Evolutionary conservation across 768 basidiomycete species (phyloP), one percentile per base, ranked within the genome.

Genomic region (Macrolepiota dolichaula): DNA sequence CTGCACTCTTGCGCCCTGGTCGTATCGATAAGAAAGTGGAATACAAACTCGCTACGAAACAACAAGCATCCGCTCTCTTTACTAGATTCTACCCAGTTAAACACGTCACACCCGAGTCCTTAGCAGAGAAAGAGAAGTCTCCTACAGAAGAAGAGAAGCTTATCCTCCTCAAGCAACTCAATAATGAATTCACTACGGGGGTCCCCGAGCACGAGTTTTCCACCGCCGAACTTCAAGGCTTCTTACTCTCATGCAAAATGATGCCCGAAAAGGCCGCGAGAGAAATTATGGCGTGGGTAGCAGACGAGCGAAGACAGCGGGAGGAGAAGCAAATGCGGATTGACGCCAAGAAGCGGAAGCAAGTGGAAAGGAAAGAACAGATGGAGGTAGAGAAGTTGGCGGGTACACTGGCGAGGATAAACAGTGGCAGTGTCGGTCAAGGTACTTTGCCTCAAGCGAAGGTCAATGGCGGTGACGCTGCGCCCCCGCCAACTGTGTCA

Each of bases 201-300:
- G 69, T 87, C 24, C 84, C 86, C 0, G 69, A 76, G 11, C 64
- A 78, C 50, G 76, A 78, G 59, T 83, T 86, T 65, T 82, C 83
- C 32, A 81, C 83, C 0, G 85, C 87, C 0, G 83, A 86, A 58
- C 73, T 89, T 1, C 86, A 87, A 65, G 84, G 85, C 0, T 87
- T 79, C 68, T 73, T 87, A 12, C 73, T 88, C 6, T 65, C 68
- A 10, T 74, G 75, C 62, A 81, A 82, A 64, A 74, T 71, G 50
- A 63, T 76, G 49, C 79, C 81, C 0, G 66, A 62, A 46, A 64
- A 68, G 3, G 80, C 81, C 0, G 76, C 70, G 0, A 62, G 51
- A 17, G 72, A 67, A n/a, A 65, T 71, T 11, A 65, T 62, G 6
- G 71, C 64, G n/a, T 87, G 85, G 83, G 74, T 84, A 1, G 70